Base-by-base conservation (phyloP, 179 eudicot species). In the Heliamphora pulchella region DNA sequence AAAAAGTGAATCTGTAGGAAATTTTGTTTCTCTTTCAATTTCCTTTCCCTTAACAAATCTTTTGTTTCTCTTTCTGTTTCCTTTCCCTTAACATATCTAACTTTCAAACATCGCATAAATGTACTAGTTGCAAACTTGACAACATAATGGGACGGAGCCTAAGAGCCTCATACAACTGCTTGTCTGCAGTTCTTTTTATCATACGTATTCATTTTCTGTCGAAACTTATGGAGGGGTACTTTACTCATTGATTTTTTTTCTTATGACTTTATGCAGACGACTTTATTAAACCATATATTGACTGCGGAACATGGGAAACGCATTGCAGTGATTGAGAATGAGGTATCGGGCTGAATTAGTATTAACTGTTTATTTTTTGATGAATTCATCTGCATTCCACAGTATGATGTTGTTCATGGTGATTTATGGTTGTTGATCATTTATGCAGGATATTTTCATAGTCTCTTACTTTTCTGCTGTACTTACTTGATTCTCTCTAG, bases 321-420 rank as follows among this genome's bases (percentile, higher is more conserved):
- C 81, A 96, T 96, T 81, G 98, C 98, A 65, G 99, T 96, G 43
- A 96, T 96, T 48, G 99, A 96, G 83, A 96, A 96, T 78, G 99
- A 96, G 98, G 99, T 94, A 88, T 11, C 78, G 1, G 57, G 22
- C 78, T 64, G 44, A 53, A 41, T 31, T 14, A 71, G 74, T 59
- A 43, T 68, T n/a, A 46, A 10, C 66, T 81, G 18, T 73, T 14
- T 63, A 63, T 31, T 31, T 63, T 44, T 44, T 61, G 74, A 54
- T 65, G 13, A 65, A 41, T 64, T 61, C 72, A 20, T 4, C 3
- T 20, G 75, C 44, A 58, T 55, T 78, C 8, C 8, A 54, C 48
- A n/a, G 8, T 43, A 44, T 61, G 20, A 3, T 7, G 44, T 15
- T 17, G 74, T 64, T 46, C 57, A 64, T 65, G 1, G 2, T 53